Conservation (phyloP, 2,329 filamentous ascomycete species). For the Malbranchea zuffiana region DNA sequence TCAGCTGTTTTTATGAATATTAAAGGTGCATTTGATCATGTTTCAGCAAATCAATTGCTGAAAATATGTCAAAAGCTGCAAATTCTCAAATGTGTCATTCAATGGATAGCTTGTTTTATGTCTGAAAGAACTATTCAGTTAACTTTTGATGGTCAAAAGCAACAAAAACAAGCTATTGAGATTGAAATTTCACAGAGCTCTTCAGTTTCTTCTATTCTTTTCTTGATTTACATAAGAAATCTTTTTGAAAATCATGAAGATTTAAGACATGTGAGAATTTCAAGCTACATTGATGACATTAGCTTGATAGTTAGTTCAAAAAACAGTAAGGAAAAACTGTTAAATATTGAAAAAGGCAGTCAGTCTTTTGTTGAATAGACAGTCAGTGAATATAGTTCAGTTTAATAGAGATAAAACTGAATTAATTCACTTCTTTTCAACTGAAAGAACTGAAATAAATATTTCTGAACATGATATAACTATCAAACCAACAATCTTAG, state of each 20-base stretch:
- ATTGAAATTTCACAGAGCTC: not conserved
- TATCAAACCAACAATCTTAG: conserved; percentile 3
- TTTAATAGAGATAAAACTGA: conserved; percentile 8
- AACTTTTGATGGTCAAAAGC: not conserved
- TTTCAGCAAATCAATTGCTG: no score
- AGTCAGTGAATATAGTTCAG: not conserved
- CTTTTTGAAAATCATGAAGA: no score
- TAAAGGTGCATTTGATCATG: conserved; percentile 2
- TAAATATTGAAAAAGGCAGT: not conserved
- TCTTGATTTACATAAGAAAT: no score
- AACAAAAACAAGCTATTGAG: not conserved
- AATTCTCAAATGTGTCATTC: no score
- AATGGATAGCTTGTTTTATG: no score
- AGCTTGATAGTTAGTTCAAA: not conserved
- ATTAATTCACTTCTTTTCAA: conserved; percentile 3
- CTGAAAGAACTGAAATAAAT: no score
- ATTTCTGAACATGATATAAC: not conserved
- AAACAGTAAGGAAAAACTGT: conserved; percentile 4
- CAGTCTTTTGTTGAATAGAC: not conserved
- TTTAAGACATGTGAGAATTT: no score
- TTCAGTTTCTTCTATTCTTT: no score
- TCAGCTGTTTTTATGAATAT: conserved; percentile 1
- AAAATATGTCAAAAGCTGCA: no score
- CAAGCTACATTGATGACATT: conserved; percentile 8
- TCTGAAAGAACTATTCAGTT: no score